phyloP scores from a whole-genome alignment of 179 eudicot genomes.

The Patellifolia procumbens region DNA sequence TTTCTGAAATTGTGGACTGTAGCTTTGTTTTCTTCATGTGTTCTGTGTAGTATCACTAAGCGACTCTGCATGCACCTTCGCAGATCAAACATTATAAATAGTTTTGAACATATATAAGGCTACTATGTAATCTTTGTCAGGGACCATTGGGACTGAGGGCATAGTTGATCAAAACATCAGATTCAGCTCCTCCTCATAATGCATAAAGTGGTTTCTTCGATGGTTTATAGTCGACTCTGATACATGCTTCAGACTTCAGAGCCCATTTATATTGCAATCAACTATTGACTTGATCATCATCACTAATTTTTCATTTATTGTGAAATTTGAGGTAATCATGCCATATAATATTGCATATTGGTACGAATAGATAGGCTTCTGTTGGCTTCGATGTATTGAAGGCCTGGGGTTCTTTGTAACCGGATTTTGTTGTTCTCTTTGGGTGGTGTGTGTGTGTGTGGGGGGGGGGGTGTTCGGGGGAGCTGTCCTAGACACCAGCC shows the following conservation, averaged over 20 bases:
- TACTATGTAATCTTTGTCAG: not conserved
- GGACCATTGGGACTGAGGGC: not conserved
- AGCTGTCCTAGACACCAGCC: too few relatives aligned
- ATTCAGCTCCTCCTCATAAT: not conserved
- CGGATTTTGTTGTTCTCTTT: too few relatives aligned
- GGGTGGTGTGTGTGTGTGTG: too few relatives aligned
- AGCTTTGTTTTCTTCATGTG: not conserved
- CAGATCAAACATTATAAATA: not conserved
- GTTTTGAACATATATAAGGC: not conserved
- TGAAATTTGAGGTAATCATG: not conserved
- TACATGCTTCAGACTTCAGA: not conserved
- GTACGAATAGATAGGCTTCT: conserved; percentile 5
- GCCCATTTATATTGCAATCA: not conserved
- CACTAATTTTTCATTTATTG: not conserved
- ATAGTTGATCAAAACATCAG: not conserved
- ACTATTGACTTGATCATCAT: not conserved
- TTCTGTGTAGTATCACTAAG: not conserved
- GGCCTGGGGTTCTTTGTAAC: not conserved
- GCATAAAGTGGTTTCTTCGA: not conserved
- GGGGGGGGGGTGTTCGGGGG: not conserved
- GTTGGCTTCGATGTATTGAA: not conserved
- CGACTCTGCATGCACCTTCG: not conserved
- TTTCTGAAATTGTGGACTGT: not conserved
- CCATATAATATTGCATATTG: not conserved
- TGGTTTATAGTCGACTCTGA: not conserved